phyloP scores from a whole-genome alignment of 176 grass and related monocot genomes.

The Oryza punctata region DNA sequence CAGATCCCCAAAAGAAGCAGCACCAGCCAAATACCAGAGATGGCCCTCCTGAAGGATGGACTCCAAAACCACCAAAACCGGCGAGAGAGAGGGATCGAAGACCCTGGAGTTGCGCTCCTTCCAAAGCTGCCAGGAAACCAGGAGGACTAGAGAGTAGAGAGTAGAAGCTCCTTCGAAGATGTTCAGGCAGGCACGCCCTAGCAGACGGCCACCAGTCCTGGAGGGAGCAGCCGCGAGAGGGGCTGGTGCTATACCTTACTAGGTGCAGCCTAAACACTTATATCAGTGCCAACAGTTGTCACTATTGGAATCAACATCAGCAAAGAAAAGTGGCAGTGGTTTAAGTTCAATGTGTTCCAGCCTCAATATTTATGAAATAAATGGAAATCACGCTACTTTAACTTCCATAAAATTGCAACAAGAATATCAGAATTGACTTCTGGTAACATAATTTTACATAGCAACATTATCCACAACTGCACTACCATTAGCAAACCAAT shows the following conservation, averaged over 20 bases:
- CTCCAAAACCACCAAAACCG: no score
- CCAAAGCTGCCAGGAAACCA: no score
- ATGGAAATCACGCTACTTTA: slow-evolving; percentile 10
- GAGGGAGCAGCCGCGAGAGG: no score
- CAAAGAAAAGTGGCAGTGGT: not conserved
- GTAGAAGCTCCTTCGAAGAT: no score
- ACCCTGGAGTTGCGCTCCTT: no score
- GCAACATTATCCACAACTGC: slow-evolving; percentile 4
- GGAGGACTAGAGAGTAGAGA: no score
- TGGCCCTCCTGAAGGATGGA: no score
- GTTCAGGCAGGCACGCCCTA: no score
- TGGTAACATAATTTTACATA: not conserved
- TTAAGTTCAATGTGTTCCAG: slow-evolving; percentile 3
- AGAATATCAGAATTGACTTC: slow-evolving; percentile 11
- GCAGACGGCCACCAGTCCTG: no score
- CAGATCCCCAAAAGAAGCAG: no score
- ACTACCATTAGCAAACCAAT: slow-evolving; percentile 5
- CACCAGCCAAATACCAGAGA: no score
- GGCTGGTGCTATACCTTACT: not conserved
- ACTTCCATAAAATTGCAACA: slow-evolving; percentile 6
- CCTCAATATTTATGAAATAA: slow-evolving; percentile 23
- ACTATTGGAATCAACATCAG: not conserved
- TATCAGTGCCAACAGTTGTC: not conserved
- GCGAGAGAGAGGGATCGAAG: no score
- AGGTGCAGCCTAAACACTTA: not conserved